Base-by-base conservation (phyloP, 352 stramenopile genomes). In the Phytophthora nicotianae region DNA sequence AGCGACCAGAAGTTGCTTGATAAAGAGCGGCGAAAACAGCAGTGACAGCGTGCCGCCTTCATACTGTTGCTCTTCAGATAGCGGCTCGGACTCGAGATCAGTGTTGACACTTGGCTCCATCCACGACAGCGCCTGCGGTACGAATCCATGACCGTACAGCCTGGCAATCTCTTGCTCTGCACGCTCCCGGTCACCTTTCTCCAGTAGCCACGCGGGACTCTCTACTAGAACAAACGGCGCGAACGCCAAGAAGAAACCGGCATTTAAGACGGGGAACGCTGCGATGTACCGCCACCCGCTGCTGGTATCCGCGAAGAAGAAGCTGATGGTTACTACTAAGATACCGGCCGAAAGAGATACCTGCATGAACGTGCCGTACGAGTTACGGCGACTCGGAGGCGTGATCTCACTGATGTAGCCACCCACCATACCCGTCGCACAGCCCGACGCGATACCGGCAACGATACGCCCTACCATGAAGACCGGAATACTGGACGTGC, bases 341-440 rank as follows among this genome's bases (percentile, higher is more conserved):
- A 77, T 69, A 10, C 76, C 75, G 9, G 75, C 46, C 2, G 59
- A 52, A 16, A 88, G 51, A 14, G 62, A 62, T 13, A 84, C 65
- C 47, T 90, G 81, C 50, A 81, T 71, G 20, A 72, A 70, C 27
- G 60, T 62, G 42, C 62, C 60, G 19, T 79, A 62, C 20, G 57
- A 65, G 40, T 65, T 73, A 16, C 74, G 74, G 19, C 72, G 61
- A 47, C 50, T 60, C 4, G 68, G 61, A 11, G 74, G 74, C 2
- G 71, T 67, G 40, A 83, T 83, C 59, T 83, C 74, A 52, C 58
- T 80, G 54, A 80, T 66, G 37, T 78, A 80, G 42, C 64, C 70
- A 1, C 58, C 54, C 24, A 73, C 53, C 53, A 80, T 64, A 7
- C 66, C 70, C 8, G 69, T 77, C 3, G 69, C 69, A 26, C 57